phyloP scores from a whole-genome alignment of 2,329 filamentous ascomycete genomes.

The Magnaporthales sp. region DNA sequence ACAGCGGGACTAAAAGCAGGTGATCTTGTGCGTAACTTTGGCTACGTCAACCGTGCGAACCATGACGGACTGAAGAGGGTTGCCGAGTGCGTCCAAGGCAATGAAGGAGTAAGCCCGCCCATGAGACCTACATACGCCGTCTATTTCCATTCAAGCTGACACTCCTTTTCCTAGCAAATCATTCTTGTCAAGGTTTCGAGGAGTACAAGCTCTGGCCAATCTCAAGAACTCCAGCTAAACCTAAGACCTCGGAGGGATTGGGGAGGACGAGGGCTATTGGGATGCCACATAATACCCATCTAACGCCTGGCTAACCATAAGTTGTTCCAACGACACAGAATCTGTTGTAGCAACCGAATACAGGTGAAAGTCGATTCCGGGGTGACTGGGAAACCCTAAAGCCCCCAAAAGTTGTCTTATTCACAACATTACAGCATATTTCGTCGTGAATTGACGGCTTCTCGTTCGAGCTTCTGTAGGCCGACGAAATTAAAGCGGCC shows the following conservation, averaged over 20 bases:
- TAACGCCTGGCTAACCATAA: conserved; percentile 28
- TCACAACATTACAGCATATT: not conserved
- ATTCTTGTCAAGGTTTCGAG: conserved; percentile 58
- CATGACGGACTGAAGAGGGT: conserved; percentile 81
- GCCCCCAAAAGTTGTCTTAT: not conserved
- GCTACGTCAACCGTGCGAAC: conserved; percentile 73
- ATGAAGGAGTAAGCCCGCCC: conserved; percentile 69
- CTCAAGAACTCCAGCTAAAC: conserved; percentile 54
- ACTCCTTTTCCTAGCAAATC: conserved; percentile 41
- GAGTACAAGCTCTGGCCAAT: conserved; percentile 27
- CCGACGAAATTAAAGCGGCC: not conserved
- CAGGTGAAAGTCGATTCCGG: not conserved
- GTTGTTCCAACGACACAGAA: not conserved
- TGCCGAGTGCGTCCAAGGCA: conserved; percentile 81
- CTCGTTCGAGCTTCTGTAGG: not conserved
- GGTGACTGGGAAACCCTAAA: not conserved
- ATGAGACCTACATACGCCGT: not conserved
- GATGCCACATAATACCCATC: conserved; percentile 77
- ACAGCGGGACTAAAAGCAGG: conserved; percentile 71
- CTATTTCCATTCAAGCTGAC: not conserved
- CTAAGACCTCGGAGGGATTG: conserved; percentile 69
- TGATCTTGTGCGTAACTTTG: conserved; percentile 79
- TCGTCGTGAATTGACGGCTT: not conserved
- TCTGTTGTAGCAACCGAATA: not conserved
- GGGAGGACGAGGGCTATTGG: conserved; percentile 80